Base-by-base conservation (phyloP, 164 flowering plant species). In the Chimonanthus salicifolius region DNA sequence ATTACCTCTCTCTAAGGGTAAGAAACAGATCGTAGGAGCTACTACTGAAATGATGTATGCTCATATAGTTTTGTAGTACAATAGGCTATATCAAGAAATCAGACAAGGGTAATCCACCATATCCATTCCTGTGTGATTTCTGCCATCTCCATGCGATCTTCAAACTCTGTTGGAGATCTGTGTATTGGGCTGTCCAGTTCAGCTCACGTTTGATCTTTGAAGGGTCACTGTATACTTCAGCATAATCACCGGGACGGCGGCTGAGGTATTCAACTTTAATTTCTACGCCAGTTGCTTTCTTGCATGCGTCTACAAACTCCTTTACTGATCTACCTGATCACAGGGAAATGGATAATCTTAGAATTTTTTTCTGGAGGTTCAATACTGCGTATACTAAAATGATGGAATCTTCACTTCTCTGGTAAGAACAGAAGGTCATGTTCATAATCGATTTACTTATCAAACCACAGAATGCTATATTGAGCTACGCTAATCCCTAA, bases 241-340 rank as follows among this genome's bases (percentile, higher is more conserved):
- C 99, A 73, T 95, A 93, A 77, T 95, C 99, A 64, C 99, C 99
- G 46, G 97, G 97, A 5, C 99, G 76, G 5, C 98, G 94, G 13
- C 81, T 80, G 0, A 93, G 86, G 77, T 74, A 93, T 0, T 93
- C 91, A 2, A 93, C 91, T 73, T 90, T 87, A 74, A 95, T 87
- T 54, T 89, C 67, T 7, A 78, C 86, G 15, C 94, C 97, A 0
- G 98, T 93, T 7, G 97, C 99, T 83, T 86, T 88, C 82, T 93
- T 95, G 69, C 98, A 92, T 4, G 98, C 99, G 71, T 92, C 94
- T 62, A 92, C 99, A 81, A 95, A 95, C 79, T 95, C 99, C 82
- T 89, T 95, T 4, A 95, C 99, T 11, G 99, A 95, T 77, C 97
- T 82, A 80, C 98, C 98, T 94, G 97, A 16, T 77, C 68, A 75